phyloP scores from a whole-genome alignment of 139 green algal genomes.

The Trebouxia sp. region DNA sequence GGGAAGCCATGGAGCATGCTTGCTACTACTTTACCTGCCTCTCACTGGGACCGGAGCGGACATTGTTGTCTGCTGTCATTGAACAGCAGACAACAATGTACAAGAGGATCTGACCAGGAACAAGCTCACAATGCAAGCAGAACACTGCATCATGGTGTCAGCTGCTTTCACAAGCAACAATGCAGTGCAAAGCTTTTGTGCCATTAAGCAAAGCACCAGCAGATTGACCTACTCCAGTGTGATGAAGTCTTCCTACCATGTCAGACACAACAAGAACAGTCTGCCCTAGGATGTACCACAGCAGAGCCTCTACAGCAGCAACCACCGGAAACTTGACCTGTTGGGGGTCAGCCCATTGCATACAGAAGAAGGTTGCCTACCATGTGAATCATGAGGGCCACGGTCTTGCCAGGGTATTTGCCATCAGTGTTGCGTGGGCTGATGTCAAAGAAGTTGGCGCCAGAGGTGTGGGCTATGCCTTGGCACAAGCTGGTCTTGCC shows the following conservation, averaged over 20 bases:
- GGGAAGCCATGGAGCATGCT: too few relatives aligned
- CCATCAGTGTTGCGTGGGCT: constrained; percentile 77
- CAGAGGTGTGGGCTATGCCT: constrained; percentile 60
- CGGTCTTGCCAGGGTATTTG: constrained; percentile 84
- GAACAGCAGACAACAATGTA: too few relatives aligned
- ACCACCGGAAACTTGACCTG: neutral
- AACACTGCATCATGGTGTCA: too few relatives aligned
- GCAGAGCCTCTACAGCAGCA: neutral
- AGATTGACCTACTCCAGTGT: too few relatives aligned
- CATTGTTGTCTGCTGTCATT: too few relatives aligned
- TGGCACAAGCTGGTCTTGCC: constrained; percentile 86
- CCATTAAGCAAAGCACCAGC: neutral
- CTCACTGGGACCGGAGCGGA: too few relatives aligned
- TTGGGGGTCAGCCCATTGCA: neutral
- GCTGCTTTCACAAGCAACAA: too few relatives aligned
- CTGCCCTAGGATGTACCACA: neutral
- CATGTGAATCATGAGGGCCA: constrained; percentile 87
- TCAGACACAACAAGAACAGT: neutral
- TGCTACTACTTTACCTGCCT: too few relatives aligned
- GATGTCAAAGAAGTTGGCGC: constrained; percentile 86
- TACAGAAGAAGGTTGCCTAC: constrained; percentile 38
- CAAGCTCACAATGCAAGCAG: too few relatives aligned
- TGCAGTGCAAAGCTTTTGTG: too few relatives aligned
- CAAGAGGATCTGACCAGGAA: too few relatives aligned
- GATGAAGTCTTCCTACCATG: neutral